These are phyloP conservation scores for Yamadazyma laniorum DNA, from an alignment of 805 yeast species.

Conservation along the genomic window DNA sequence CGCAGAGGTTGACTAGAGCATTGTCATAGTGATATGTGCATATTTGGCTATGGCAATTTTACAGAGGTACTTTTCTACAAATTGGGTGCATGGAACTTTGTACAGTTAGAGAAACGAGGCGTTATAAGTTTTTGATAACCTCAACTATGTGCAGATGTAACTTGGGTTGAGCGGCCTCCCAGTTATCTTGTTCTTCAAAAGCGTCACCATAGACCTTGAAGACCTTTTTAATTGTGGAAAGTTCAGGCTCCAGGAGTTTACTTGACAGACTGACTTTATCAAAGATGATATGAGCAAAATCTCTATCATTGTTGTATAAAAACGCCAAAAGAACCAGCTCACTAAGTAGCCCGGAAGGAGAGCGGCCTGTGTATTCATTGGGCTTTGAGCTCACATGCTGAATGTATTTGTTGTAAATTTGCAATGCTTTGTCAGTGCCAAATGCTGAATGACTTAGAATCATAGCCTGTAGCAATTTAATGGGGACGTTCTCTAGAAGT, in stretches of 20 bases:
- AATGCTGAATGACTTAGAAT: constrained; percentile 43
- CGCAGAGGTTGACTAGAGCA: no score
- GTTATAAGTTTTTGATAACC: constrained; percentile 3
- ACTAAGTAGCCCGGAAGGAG: constrained; percentile 44
- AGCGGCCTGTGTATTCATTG: constrained; percentile 28
- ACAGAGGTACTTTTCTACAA: no score
- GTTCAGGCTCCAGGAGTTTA: constrained; percentile 30
- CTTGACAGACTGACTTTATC: constrained; percentile 9
- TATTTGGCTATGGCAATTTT: no score
- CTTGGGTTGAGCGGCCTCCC: constrained; percentile 26
- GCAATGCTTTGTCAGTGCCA: constrained; percentile 38
- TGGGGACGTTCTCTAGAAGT: constrained; percentile 25
- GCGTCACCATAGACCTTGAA: constrained; percentile 54
- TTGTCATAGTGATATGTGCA: no score
- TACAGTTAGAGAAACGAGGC: no score
- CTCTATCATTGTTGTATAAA: constrained; percentile 48
- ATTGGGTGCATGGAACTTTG: no score
- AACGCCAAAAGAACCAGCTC: constrained; percentile 47
- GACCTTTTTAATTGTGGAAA: constrained; percentile 38
- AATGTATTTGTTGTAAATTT: constrained; percentile 47
- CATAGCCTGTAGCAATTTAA: constrained; percentile 36
- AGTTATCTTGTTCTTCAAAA: constrained; percentile 42
- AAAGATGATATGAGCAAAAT: constrained; percentile 39
- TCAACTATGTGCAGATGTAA: constrained; percentile 7
- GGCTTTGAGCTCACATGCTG: constrained; percentile 29